A percentile compares a stretch with the other conserved stretches of the same genome.
Conservation (phyloP, 2,329 filamentous ascomycete genomes). For the Pleoardoris graminearum region DNA sequence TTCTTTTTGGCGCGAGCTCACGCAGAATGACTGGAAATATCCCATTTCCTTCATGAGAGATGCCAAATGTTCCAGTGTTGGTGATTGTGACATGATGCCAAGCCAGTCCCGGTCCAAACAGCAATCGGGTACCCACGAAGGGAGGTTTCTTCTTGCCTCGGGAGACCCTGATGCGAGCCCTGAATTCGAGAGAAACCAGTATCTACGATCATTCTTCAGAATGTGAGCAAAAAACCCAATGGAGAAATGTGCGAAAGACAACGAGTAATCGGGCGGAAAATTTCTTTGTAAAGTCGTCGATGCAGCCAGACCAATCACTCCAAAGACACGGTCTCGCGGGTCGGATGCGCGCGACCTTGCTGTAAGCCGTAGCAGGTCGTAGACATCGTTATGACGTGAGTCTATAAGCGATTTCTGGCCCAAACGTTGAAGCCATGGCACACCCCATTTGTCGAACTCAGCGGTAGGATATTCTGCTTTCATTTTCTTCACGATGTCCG, state of each 20-base stretch:
- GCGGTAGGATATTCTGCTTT: not conserved
- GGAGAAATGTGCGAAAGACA: slow-evolving; percentile 16
- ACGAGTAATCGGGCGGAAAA: slow-evolving; percentile 11
- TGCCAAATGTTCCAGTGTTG: not conserved
- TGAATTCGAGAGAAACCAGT: slow-evolving; percentile 5
- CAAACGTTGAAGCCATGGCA: slow-evolving; percentile 14
- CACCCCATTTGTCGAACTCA: slow-evolving; percentile 6
- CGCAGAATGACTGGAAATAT: too few species aligned
- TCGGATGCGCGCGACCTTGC: slow-evolving; percentile 10
- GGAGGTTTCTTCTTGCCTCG: not conserved
- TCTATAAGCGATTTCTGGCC: slow-evolving; percentile 3
- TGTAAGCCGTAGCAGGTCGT: slow-evolving; percentile 9
- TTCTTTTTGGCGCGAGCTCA: too few species aligned
- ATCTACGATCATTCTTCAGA: not conserved
- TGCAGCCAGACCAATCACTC: slow-evolving; percentile 7
- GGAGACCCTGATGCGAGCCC: not conserved
- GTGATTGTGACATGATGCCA: not conserved
- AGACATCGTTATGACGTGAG: not conserved
- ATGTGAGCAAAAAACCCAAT: slow-evolving; percentile 17
- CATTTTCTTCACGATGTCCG: not conserved
- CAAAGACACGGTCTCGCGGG: slow-evolving; percentile 16
- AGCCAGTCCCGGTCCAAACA: not conserved
- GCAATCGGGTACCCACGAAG: slow-evolving; percentile 9
- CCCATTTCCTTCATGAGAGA: not conserved
- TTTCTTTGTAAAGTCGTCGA: not conserved